Base-by-base conservation (phyloP, 495 filamentous ascomycete genomes). In the Penicillium flavigenum region DNA sequence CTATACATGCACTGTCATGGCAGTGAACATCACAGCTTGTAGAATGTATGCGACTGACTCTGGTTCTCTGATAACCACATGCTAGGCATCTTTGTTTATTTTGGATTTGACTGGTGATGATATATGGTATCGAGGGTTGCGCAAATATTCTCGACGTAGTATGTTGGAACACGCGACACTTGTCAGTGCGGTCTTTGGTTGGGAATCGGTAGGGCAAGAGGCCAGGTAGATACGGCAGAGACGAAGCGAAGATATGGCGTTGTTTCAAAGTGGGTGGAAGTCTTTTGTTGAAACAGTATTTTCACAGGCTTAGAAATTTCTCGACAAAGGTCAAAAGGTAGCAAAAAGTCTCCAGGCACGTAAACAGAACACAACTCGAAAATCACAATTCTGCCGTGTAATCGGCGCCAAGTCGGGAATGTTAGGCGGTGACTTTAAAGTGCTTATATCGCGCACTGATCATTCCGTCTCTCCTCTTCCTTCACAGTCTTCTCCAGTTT, bases 21-120 rank as follows among this genome's bases (percentile, higher is more conserved):
- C 27, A 48, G 41, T 62, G 29, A 41, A 43, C 34, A 29, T 31
- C 20, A 22, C 20, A 24, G 49, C 3, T 29, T 26, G 22, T 10
- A 8, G 31, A 41, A 45, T 16, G 19, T 22, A 52, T 52, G 58
- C 62, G 54, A 78, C 87, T 66, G 80, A 97, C 94, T 98, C 77
- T 98, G 94, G 59, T 87, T 83, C 70, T 98, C 94, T 62, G 92
- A 89, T 59, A 98, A 80, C 94, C 94, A 98, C 88, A 96, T 95
- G 56, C 88, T 80, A 51, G 85, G 84, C 84, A 88, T 79, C 47
- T 63, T 69, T 41, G 51, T 10, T 41, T 36, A 11, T 42, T 42
- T 47, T 17, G 5, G 17, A 1, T 17, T 47, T 3, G 51, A 31
- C 14, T 16, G 22, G 14, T 27, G 44, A 17, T 12, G 34, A 17